Base-by-base conservation (phyloP, 208 protist genomes). In the Phytomonas sp. region DNA sequence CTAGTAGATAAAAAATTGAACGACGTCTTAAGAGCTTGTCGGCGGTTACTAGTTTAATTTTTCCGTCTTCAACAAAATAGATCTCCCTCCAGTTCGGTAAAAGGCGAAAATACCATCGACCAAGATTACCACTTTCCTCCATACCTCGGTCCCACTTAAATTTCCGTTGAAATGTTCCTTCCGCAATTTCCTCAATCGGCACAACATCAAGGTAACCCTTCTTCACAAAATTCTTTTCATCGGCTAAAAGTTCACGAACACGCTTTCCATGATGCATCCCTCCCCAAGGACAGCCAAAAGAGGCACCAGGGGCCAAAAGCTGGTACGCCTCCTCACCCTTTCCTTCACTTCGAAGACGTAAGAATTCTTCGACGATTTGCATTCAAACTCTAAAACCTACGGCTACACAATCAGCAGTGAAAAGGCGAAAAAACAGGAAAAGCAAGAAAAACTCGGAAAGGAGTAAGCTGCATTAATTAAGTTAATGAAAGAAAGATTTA, bases 91-190 rank as follows among this genome's bases (percentile, higher is more conserved):
- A 96, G 23, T 68, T 79, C 0, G 86, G 87, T 11, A 90, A 78
- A 70, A 76, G 69, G 4, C 83, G 74, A 63, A 93, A 62, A 63
- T 77, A 73, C 4, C 73, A 53, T 65, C 64, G 88, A 6, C 88
- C 85, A 60, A 56, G 71, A 69, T 92, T 93, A 11, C 88, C 88
- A 62, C 80, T 82, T 66, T 96, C 91, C 31, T 62, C 81, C 81
- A 96, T 91, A 13, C 91, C 91, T 63, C 89, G 78, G 63, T 96
- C 78, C 85, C 85, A 96, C 46, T 84, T 76, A 70, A 92, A 96
- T 72, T 89, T 91, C 17, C 91, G 80, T 68, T 96, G 87, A 70
- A 85, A 96, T 0, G 91, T 96, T 4, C 81, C 82, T 62, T 94
- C 87, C 43, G 83, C 88, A 36, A 96, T 91, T 67, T 93, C 77